Percentiles rank a stretch among this genome's conserved stretches.
Conservation (phyloP, 805 yeast species). For the Torulaspora maleeae region DNA sequence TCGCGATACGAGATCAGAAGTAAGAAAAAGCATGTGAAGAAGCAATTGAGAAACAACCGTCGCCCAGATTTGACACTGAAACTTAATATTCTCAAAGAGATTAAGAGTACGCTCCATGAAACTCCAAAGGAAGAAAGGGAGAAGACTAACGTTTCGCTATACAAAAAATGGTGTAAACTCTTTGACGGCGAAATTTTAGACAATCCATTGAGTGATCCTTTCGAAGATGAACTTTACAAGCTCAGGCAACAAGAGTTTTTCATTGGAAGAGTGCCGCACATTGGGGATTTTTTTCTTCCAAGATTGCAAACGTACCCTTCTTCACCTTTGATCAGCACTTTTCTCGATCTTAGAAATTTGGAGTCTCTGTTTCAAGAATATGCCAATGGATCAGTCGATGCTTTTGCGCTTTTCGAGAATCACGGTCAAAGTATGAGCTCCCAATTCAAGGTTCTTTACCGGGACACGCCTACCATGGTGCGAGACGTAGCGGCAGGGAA, state of each 20-base stretch:
- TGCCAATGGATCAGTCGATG: slow-evolving; percentile 25
- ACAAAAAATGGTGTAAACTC: slow-evolving; percentile 27
- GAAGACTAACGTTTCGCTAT: slow-evolving; percentile 14
- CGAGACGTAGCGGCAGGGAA: slow-evolving; percentile 18
- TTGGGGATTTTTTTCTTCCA: slow-evolving; percentile 35
- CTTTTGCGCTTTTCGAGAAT: slow-evolving; percentile 20
- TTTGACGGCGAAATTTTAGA: slow-evolving; percentile 26
- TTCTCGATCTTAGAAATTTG: slow-evolving; percentile 20
- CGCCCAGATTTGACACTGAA: slow-evolving; percentile 24
- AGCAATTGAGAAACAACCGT: slow-evolving; percentile 22
- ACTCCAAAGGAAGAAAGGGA: slow-evolving; percentile 15
- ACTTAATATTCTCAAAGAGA: slow-evolving; percentile 19
- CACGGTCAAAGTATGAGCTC: slow-evolving; percentile 23
- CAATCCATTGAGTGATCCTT: slow-evolving; percentile 31
- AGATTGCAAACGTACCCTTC: slow-evolving; percentile 18
- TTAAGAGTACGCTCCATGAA: slow-evolving; percentile 18
- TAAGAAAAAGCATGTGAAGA: slow-evolving; percentile 24
- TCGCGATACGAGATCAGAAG: slow-evolving; percentile 25
- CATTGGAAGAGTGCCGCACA: slow-evolving; percentile 29
- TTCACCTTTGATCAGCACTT: slow-evolving; percentile 18
- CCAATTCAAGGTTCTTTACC: slow-evolving; percentile 28
- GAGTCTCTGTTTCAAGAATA: slow-evolving; percentile 20
- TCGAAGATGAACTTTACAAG: slow-evolving; percentile 25
- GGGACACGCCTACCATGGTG: slow-evolving; percentile 25
- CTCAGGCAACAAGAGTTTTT: slow-evolving; percentile 32